Evolutionary conservation across 495 filamentous ascomycete genomes (phyloP).

Genomic region (Symbiotaphrina buchneri): DNA sequence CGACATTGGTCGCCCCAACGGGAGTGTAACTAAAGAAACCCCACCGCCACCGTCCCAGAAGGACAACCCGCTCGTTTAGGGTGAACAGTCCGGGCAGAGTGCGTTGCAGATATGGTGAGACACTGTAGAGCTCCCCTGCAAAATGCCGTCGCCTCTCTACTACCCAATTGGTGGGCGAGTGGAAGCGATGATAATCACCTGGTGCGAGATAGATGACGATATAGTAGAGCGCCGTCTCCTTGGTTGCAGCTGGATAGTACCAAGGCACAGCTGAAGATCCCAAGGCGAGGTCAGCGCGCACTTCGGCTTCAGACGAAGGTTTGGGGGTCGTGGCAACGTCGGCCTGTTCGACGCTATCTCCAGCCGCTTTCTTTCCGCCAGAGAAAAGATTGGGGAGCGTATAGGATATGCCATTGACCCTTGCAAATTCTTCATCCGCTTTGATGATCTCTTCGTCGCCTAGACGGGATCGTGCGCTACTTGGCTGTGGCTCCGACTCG

Average conservation of each 20-base stretch:
- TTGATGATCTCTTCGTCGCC: slow-evolving; percentile 41
- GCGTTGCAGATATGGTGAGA: slow-evolving; percentile 81
- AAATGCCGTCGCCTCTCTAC: slow-evolving; percentile 83
- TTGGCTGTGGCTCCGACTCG: slow-evolving; percentile 4
- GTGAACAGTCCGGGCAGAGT: slow-evolving; percentile 87
- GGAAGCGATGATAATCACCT: slow-evolving; percentile 96
- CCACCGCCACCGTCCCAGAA: slow-evolving; percentile 87
- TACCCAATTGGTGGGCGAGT: slow-evolving; percentile 86
- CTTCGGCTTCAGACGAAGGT: slow-evolving; percentile 49
- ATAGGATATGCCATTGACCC: slow-evolving; percentile 92
- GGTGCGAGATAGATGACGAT: slow-evolving; percentile 94
- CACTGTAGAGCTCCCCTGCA: slow-evolving; percentile 84
- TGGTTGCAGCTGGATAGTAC: slow-evolving; percentile 41
- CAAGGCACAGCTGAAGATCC: slow-evolving; percentile 42
- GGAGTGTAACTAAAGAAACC: slow-evolving; percentile 94
- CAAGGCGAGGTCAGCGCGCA: slow-evolving; percentile 60
- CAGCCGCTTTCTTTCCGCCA: slow-evolving; percentile 17
- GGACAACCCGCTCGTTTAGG: slow-evolving; percentile 85
- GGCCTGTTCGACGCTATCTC: slow-evolving; percentile 5
- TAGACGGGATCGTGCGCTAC: slow-evolving; percentile 4
- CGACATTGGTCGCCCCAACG: slow-evolving; percentile 96
- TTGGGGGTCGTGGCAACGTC: slow-evolving; percentile 47
- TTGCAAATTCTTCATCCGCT: slow-evolving; percentile 76
- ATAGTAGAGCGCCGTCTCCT: slow-evolving; percentile 63
- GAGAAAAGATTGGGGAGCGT: slow-evolving; percentile 78